Percentiles rank a stretch among this genome's conserved stretches.
Conservation (phyloP, 768 basidiomycete genomes). For the Ramaria sp. region DNA sequence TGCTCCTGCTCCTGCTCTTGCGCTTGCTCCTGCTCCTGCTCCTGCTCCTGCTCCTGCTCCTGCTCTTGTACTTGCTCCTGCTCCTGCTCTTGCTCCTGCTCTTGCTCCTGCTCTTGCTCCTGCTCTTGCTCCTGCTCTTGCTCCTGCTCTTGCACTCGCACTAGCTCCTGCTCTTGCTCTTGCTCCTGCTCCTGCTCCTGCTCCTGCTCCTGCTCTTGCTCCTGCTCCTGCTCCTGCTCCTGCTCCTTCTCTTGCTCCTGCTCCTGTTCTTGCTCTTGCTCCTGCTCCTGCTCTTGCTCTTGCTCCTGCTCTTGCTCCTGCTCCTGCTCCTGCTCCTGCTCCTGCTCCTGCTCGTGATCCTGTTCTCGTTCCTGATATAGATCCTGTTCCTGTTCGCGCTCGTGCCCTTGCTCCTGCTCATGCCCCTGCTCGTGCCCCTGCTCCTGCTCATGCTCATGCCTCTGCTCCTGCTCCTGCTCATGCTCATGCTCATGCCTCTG, state of each 20-base stretch:
- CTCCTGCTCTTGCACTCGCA: slow-evolving; percentile 14
- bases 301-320: slow-evolving; percentile 14
- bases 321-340: slow-evolving; percentile 16
- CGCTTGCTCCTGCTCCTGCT: slow-evolving; percentile 9
- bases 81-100: neutral
- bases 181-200: slow-evolving; percentile 12
- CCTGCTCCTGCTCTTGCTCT: slow-evolving; percentile 17
- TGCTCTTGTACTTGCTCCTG: slow-evolving; percentile 1
- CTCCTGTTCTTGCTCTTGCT: too few relatives aligned
- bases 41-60: slow-evolving; percentile 21
- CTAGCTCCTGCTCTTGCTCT: slow-evolving; percentile 16
- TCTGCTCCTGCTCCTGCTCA: slow-evolving; percentile 14
- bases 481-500: slow-evolving; percentile 16
- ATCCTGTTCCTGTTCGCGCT: neutral
- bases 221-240: neutral
- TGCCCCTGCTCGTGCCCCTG: too few relatives aligned
- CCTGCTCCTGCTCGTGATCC: slow-evolving; percentile 13
- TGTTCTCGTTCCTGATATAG: slow-evolving; percentile 11
- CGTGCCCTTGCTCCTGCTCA: neutral
- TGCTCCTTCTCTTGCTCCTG: neutral
- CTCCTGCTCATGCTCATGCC: slow-evolving; percentile 16
- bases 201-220: slow-evolving; percentile 12
- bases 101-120: too few relatives aligned
- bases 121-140: slow-evolving; percentile 15
- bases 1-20: slow-evolving; percentile 11